Evolutionary conservation across 208 protist genomes (phyloP).

Genomic region (Trypanosoma melophagium): DNA sequence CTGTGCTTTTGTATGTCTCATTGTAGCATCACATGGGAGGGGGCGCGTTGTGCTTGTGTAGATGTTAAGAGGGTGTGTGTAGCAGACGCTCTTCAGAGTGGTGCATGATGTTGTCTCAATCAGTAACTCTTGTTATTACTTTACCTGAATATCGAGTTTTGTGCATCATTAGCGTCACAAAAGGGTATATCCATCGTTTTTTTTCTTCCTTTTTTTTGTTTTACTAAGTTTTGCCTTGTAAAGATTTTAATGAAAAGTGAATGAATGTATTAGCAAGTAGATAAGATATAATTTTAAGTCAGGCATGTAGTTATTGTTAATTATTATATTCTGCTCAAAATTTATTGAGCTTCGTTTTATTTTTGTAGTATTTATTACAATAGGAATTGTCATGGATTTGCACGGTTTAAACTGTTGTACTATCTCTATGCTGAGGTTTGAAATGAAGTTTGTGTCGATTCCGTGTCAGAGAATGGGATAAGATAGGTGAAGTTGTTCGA

Average conservation of each 20-base stretch:
- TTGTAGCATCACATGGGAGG: conserved; percentile 11
- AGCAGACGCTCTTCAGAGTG: conserved; percentile 22
- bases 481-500: conserved; percentile 72
- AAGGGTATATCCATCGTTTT: too few species aligned
- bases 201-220: too few species aligned
- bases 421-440: conserved; percentile 7
- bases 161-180: conserved; percentile 18
- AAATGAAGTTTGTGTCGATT: conserved; percentile 30
- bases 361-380: too few species aligned
- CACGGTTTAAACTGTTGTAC: conserved; percentile 19
- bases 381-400: not conserved
- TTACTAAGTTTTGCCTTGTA: too few species aligned
- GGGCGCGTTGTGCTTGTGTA: too few species aligned
- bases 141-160: conserved; percentile 36
- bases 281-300: too few species aligned
- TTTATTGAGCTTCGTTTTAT: too few species aligned
- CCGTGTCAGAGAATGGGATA: conserved; percentile 61
- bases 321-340: too few species aligned
- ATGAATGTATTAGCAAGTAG: too few species aligned
- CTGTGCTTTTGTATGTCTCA: conserved; percentile 27
- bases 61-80: too few species aligned
- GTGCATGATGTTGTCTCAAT: conserved; percentile 39
- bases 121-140: conserved; percentile 22
- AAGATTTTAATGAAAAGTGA: too few species aligned
- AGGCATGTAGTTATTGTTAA: too few species aligned